Evolutionary conservation across 1,139 yeast genomes (phyloP).

Genomic region (Starmera stellimalicola): DNA sequence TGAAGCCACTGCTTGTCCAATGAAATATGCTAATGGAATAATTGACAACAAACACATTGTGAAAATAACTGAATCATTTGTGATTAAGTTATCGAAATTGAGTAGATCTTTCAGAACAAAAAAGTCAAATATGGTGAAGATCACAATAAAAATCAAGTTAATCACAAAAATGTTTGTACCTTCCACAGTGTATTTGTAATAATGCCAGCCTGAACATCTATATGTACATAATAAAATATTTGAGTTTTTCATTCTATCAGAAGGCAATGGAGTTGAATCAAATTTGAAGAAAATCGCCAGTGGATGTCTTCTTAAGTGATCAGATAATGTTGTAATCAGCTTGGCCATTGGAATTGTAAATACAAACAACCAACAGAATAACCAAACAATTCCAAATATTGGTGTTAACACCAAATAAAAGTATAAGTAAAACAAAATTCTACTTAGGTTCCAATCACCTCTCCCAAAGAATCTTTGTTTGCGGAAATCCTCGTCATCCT

Average conservation of each 20-base stretch:
- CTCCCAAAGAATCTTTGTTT: slow-evolving; percentile 76
- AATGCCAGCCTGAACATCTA: slow-evolving; percentile 84
- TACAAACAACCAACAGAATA: slow-evolving; percentile 72
- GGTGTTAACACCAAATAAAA: slow-evolving; percentile 71
- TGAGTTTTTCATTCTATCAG: slow-evolving; percentile 28
- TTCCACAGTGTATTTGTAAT: slow-evolving; percentile 91
- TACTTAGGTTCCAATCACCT: slow-evolving; percentile 85
- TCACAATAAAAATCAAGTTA: slow-evolving; percentile 69
- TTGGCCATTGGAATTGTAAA: slow-evolving; percentile 94
- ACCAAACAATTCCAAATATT: slow-evolving; percentile 42
- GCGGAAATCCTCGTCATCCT: slow-evolving; percentile 12
- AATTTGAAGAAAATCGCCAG: slow-evolving; percentile 66
- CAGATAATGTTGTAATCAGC: slow-evolving; percentile 52
- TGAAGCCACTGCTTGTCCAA: slow-evolving; percentile 98
- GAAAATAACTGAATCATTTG: slow-evolving; percentile 52
- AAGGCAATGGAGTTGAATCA: slow-evolving; percentile 28
- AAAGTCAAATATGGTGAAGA: slow-evolving; percentile 77
- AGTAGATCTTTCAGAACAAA: slow-evolving; percentile 49
- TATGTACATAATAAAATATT: slow-evolving; percentile 70
- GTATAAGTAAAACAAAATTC: slow-evolving; percentile 66
- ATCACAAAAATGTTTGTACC: slow-evolving; percentile 93
- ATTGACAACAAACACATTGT: slow-evolving; percentile 73
- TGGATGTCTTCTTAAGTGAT: slow-evolving; percentile 85
- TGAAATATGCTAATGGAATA: slow-evolving; percentile 89
- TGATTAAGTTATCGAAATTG: slow-evolving; percentile 33